Percentiles rank a stretch among this genome's conserved stretches.
Evolutionary conservation across 768 basidiomycete genomes (phyloP).

Genomic region (Psilocybe sp.): DNA sequence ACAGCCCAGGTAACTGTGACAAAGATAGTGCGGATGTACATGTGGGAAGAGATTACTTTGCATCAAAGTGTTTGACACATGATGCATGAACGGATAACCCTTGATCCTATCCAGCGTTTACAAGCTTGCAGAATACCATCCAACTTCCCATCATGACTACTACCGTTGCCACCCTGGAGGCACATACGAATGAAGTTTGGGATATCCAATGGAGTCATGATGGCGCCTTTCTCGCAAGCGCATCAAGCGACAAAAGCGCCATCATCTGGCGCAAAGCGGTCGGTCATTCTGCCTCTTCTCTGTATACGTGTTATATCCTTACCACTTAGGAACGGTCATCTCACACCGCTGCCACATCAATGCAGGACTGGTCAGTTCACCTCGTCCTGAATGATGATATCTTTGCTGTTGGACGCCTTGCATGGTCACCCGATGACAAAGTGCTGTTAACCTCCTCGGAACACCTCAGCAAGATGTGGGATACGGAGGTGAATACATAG

Average conservation of each 20-base stretch:
- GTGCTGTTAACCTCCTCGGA: constrained; percentile 84
- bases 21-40: too few species aligned
- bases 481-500: constrained; percentile 59
- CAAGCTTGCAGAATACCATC: too few species aligned
- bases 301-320: constrained; percentile 9
- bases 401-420: constrained; percentile 74
- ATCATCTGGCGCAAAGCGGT: constrained; percentile 90
- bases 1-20: too few species aligned
- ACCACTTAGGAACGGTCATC: constrained; percentile 28
- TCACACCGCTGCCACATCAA: constrained; percentile 42
- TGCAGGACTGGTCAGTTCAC: constrained; percentile 58
- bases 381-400: constrained; percentile 71
- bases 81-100: too few species aligned
- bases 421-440: constrained; percentile 91
- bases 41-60: too few species aligned
- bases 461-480: constrained; percentile 83
- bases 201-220: constrained; percentile 92
- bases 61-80: too few species aligned
- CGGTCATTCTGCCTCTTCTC: constrained; percentile 23
- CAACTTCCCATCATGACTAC: constrained; percentile 72
- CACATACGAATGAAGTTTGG: constrained; percentile 95
- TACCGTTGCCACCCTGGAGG: constrained; percentile 81
- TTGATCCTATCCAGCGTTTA: too few species aligned
- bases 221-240: constrained; percentile 81
- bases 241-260: constrained; percentile 81